Base-by-base conservation (phyloP, 306 rosid species). In the Cercis canadensis region DNA sequence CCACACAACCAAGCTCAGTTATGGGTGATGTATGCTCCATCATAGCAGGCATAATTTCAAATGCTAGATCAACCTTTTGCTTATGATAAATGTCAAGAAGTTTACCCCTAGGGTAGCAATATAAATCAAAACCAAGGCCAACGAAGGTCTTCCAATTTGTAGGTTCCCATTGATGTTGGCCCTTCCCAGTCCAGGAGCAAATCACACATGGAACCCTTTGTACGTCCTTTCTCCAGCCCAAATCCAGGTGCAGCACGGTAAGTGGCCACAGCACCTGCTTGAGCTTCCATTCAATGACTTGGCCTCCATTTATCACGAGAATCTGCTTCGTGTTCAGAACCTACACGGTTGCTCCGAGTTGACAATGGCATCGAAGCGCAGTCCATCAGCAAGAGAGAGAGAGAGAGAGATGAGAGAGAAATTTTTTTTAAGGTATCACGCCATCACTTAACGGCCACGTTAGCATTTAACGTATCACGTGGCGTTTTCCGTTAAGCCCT, bases 301-400 rank as follows among this genome's bases (percentile, higher is more conserved):
- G 93, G 93, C 85, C 93, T 88, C 93, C 93, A 88, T 58, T 88
- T 88, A 79, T 88, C 93, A 14, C 87, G 88, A 52, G 90, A 83
- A 60, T 88, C 93, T 54, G 72, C 40, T 33, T 88, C 93, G 51
- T 90, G 88, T 33, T 85, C 93, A 76, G 90, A 43, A 49, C 49
- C 80, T 3, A 81, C 17, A 46, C 84, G 90, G 51, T 56, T 85
- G 81, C 70, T n/a, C n/a, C n/a, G n/a, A n/a, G n/a, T n/a, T n/a
- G n/a, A n/a, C n/a, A n/a, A n/a, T n/a, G n/a, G n/a, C n/a, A n/a
- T n/a, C n/a, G n/a, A n/a, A n/a, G n/a, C n/a, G n/a, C n/a, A n/a
- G n/a, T n/a, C n/a, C n/a, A n/a, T n/a, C n/a, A n/a, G n/a, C n/a
- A n/a, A n/a, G n/a, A n/a, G n/a, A n/a, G n/a, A n/a, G n/a, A n/a